Conservation (phyloP, 164 flowering plant genomes). For the Buxus sempervirens region DNA sequence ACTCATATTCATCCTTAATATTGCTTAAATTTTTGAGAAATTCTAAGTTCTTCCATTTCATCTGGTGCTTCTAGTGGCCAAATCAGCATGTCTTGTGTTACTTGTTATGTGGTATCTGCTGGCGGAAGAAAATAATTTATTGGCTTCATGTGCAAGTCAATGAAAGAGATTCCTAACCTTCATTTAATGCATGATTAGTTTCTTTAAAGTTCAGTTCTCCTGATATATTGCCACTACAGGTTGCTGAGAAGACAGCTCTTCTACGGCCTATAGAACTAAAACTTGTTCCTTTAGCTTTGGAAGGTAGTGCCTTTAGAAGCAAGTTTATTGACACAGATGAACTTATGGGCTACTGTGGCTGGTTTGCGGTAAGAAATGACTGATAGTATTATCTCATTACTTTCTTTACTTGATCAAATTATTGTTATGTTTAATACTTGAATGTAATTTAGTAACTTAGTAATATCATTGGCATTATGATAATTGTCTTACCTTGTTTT, state of each 20-base stretch:
- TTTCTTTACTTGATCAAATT: not conserved
- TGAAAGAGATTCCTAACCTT: not conserved
- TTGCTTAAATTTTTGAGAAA: too few relatives aligned
- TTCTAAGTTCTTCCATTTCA: not conserved
- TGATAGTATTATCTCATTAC: not conserved
- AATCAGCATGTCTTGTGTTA: not conserved
- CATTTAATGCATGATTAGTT: not conserved
- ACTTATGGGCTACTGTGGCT: constrained; percentile 78
- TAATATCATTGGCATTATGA: not conserved
- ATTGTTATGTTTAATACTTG: not conserved
- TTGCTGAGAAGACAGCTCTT: constrained; percentile 88
- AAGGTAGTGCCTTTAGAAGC: constrained; percentile 86
- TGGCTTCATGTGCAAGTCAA: constrained; percentile 6
- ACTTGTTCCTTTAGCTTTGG: constrained; percentile 83
- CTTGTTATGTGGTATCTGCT: too few relatives aligned
- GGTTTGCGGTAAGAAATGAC: constrained; percentile 74
- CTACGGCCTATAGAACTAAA: constrained; percentile 78
- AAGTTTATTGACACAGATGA: constrained; percentile 88
- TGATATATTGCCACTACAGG: constrained; percentile 61
- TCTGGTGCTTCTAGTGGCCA: not conserved
- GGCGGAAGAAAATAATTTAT: too few relatives aligned
- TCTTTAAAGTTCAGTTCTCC: not conserved
- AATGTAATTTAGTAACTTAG: too few relatives aligned
- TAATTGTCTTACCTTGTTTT: not conserved
- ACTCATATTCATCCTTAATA: not conserved